Conservation (phyloP, 768 basidiomycete genomes). For the Naganishia friedmannii region DNA sequence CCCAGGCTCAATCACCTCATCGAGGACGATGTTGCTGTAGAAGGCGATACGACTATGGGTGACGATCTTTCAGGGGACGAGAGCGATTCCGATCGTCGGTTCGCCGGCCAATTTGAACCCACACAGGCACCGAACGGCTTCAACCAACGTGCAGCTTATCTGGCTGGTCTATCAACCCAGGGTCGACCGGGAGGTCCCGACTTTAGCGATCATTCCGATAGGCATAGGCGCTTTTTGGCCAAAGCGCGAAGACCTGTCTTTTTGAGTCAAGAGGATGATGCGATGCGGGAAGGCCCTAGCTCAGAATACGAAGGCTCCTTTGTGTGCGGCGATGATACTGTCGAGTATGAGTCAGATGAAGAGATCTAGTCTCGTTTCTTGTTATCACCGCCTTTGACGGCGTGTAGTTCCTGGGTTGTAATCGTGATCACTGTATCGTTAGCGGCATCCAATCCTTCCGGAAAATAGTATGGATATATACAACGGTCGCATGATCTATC, state of each 20-base stretch:
- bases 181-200: slow-evolving; percentile 29
- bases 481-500: slow-evolving; percentile 16
- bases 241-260: slow-evolving; percentile 45
- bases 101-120: slow-evolving; percentile 50
- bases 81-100: slow-evolving; percentile 41
- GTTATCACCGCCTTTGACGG: background rate
- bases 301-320: slow-evolving; percentile 33
- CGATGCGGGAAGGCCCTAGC: slow-evolving; percentile 17
- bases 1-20: slow-evolving; percentile 31
- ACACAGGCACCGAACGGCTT: slow-evolving; percentile 52
- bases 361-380: background rate
- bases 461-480: slow-evolving; percentile 11
- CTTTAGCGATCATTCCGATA: slow-evolving; percentile 25
- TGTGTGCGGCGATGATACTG: slow-evolving; percentile 29
- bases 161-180: slow-evolving; percentile 47
- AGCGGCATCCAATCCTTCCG: background rate
- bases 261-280: slow-evolving; percentile 33
- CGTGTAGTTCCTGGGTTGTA: background rate
- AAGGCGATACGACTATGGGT: slow-evolving; percentile 36
- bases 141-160: slow-evolving; percentile 48
- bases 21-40: slow-evolving; percentile 43
- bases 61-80: slow-evolving; percentile 35
- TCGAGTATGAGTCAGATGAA: slow-evolving; percentile 28
- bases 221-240: slow-evolving; percentile 37
- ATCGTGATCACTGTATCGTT: slow-evolving; percentile 3